Conservation (phyloP, 495 filamentous ascomycete species). For the Trichoderma gamsii region DNA sequence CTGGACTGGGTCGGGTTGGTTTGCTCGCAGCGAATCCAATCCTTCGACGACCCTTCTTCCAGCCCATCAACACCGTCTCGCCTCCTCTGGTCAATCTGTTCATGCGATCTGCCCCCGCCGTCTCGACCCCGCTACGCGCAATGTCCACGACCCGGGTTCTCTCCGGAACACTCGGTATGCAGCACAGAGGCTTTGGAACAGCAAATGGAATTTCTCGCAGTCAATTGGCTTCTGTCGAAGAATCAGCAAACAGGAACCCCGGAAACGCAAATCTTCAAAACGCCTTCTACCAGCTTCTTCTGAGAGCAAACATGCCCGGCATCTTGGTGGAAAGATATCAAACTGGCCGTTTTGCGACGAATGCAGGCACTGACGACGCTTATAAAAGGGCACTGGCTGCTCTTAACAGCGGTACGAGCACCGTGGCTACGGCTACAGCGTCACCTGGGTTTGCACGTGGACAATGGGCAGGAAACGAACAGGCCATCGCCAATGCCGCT, state of each 20-base stretch:
- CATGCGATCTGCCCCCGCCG: constrained; percentile 17
- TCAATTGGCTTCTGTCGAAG: constrained; percentile 56
- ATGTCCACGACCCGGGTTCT: constrained; percentile 19
- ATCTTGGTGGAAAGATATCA: constrained; percentile 87
- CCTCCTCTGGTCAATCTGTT: constrained; percentile 14
- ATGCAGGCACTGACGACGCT: constrained; percentile 60
- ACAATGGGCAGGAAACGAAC: constrained; percentile 10
- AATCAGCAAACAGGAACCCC: constrained; percentile 86
- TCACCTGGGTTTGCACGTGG: constrained; percentile 2
- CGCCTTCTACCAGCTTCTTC: constrained; percentile 86
- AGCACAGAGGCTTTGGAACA: constrained; percentile 33
- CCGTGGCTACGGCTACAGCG: constrained; percentile 32
- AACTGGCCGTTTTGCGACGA: constrained; percentile 75
- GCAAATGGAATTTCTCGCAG: constrained; percentile 37
- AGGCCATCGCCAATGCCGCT: constrained; percentile 1
- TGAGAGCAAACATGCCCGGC: constrained; percentile 84
- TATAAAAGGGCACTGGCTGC: constrained; percentile 70
- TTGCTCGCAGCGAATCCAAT: constrained; percentile 27
- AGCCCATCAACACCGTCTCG: constrained; percentile 25
- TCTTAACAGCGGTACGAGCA: constrained; percentile 43
- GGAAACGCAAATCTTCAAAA: constrained; percentile 79
- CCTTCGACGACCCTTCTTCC: constrained; percentile 22
- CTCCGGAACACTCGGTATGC: constrained; percentile 11
- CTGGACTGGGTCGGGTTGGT: constrained; percentile 24
- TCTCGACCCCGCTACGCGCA: constrained; percentile 21